Percentiles rank a stretch among this genome's conserved stretches.
These are phyloP conservation scores for Hibiscus mutabilis DNA, from an alignment of 345 rosid genomes.

Conservation along the genomic window DNA sequence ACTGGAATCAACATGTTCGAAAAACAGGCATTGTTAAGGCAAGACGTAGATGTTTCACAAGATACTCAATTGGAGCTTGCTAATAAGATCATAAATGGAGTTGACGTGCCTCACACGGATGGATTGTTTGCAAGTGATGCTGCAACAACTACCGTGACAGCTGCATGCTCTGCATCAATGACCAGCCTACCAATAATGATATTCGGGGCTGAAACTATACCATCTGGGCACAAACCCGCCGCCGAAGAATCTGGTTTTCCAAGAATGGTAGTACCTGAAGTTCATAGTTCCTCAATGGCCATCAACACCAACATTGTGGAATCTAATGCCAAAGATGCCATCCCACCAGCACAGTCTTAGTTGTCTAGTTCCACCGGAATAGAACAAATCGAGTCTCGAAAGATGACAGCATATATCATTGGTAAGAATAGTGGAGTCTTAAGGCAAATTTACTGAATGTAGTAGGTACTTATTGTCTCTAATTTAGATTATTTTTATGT, in stretches of 20 bases:
- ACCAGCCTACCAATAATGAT: conserved; percentile 19
- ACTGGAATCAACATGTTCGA: not conserved
- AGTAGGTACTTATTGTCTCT: not conserved
- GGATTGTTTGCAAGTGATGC: conserved; percentile 10
- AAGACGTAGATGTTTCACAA: conserved; percentile 21
- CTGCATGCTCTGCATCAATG: conserved; percentile 8
- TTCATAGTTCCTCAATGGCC: conserved; percentile 10
- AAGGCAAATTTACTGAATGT: not conserved
- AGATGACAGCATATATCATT: not conserved
- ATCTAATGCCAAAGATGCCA: conserved; percentile 4
- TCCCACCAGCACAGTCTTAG: conserved; percentile 12
- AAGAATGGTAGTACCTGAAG: conserved; percentile 15
- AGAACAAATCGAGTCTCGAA: not conserved
- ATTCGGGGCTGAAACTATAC: conserved; percentile 20
- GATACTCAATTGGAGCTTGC: conserved; percentile 28
- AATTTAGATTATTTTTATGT: not conserved
- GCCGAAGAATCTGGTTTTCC: conserved; percentile 19
- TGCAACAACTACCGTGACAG: conserved; percentile 5
- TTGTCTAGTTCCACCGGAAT: not conserved
- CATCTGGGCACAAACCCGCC: conserved; percentile 14
- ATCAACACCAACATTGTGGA: conserved; percentile 13
- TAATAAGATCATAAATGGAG: conserved; percentile 22
- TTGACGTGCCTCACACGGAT: conserved; percentile 3
- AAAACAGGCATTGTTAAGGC: not conserved
- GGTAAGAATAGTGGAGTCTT: not conserved